phyloP scores from a whole-genome alignment of 2,329 filamentous ascomycete species.

The Xylariomycetidae sp. region DNA sequence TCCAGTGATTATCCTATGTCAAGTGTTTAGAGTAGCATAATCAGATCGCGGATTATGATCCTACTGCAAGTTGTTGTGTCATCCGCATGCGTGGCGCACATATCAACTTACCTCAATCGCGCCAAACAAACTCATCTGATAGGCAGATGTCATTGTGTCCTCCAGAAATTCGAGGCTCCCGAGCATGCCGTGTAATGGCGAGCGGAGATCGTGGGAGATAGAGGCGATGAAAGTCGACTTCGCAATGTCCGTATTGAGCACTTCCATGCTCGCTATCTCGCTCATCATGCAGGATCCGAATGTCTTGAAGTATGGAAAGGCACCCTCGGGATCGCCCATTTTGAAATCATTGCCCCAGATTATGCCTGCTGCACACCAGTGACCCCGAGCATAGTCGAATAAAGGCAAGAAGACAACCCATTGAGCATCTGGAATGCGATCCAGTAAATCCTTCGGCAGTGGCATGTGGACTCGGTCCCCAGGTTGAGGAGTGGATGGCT shows the following conservation, averaged over 20 bases:
- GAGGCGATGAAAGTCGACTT: conserved; percentile 55
- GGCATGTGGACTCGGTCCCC: conserved; percentile 6
- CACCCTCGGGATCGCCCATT: conserved; percentile 31
- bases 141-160: conserved; percentile 32
- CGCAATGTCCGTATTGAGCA: conserved; percentile 42
- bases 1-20: too few species aligned
- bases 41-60: too few species aligned
- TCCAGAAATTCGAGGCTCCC: conserved; percentile 45
- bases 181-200: conserved; percentile 51
- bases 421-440: conserved; percentile 27
- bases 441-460: conserved; percentile 24
- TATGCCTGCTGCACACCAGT: conserved; percentile 30
- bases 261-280: conserved; percentile 48
- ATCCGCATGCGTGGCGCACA: too few species aligned
- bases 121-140: conserved; percentile 36
- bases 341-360: conserved; percentile 29
- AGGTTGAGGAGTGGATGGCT: conserved; percentile 2
- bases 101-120: conserved; percentile 31
- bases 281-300: conserved; percentile 48
- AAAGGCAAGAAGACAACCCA: conserved; percentile 30
- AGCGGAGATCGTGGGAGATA: conserved; percentile 53
- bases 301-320: conserved; percentile 28
- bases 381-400: conserved; percentile 29
- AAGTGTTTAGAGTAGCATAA: background rate
- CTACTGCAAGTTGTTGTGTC: too few species aligned